Base-by-base conservation (phyloP, 2,329 filamentous ascomycete genomes). In the Alternaria panax region DNA sequence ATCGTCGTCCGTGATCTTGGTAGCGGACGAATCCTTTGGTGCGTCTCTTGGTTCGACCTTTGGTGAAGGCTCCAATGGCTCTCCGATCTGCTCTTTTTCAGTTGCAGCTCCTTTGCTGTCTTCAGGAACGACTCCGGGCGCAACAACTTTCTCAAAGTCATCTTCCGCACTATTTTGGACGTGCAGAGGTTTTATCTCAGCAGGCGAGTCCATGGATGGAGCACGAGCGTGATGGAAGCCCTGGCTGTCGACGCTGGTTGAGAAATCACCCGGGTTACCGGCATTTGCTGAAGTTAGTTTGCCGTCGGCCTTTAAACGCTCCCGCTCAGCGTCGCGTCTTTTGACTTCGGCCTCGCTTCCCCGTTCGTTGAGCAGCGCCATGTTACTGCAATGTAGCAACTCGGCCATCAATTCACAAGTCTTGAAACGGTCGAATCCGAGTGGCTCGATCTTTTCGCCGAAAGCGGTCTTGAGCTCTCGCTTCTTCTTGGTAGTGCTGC, bases 391-490 rank as follows among this genome's bases (percentile, higher is more conserved):
- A 78, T 99, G 95, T 38, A 99, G 81, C 43, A 99, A 83, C 79
- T 99, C 95, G 1, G 95, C 95, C 95, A 99, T 98, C 60, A 99
- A 84, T 79, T 99, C 95, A 78, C 95, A 99, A 0, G 95, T 98
- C 83, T 99, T 99, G 84, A 99, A 99, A 20, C 95, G 87, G 79
- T 99, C 95, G 74, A 99, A 99, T 2, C 95, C 95, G 9, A 99
- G 85, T 4, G 95, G 94, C 78, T 98, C 93, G 52, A 99, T 93
- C 77, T 90, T 92, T 45, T 89, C 87, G 52, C 93, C 93, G 82
- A 96, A 99, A 0, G 95, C 95, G 3, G 93, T 94, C 69, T 88
- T 90, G 36, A 97, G 82, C 58, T 90, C 88, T 45, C 90, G 87
- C 74, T 91, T 90, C 70, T 90, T 88, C 4, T 90, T 87, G 1